Percentiles rank a stretch among this genome's conserved stretches.
phyloP scores from a whole-genome alignment of 129 eudicot species.

The Arctium lappa region DNA sequence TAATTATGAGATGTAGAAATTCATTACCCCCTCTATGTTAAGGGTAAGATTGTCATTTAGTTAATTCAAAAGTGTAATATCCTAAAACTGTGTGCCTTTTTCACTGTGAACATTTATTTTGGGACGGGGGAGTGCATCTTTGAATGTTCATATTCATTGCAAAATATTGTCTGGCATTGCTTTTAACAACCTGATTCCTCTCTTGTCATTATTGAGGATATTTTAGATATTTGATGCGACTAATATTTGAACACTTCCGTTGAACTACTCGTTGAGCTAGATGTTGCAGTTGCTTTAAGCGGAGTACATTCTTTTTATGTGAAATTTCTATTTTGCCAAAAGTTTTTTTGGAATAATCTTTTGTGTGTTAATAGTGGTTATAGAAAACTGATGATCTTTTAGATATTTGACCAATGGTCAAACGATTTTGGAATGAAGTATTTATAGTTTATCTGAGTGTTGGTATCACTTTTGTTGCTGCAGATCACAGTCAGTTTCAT shows the following conservation, averaged over 20 bases:
- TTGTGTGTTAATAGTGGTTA: neutral
- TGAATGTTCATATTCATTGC: neutral
- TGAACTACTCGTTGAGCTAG: neutral
- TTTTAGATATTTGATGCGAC: neutral
- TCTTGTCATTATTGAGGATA: neutral
- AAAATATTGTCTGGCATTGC: neutral
- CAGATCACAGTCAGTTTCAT: constrained; percentile 70
- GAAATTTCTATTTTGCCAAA: neutral
- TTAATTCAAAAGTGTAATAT: neutral
- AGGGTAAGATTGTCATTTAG: neutral
- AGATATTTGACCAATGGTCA: constrained; percentile 9
- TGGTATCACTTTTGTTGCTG: constrained; percentile 9
- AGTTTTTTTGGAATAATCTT: neutral
- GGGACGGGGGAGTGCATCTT: neutral
- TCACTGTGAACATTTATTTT: neutral
- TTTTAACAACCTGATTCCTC: neutral
- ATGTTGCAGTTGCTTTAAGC: neutral
- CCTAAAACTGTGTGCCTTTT: neutral
- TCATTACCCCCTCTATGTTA: neutral
- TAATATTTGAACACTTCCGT: neutral
- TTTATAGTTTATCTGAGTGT: neutral
- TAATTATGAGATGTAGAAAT: neutral
- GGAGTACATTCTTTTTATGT: neutral
- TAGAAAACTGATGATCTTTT: neutral
- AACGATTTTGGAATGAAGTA: neutral